Base-by-base conservation (phyloP, 2,329 filamentous ascomycete species). In the Talaromyces rugulosus region DNA sequence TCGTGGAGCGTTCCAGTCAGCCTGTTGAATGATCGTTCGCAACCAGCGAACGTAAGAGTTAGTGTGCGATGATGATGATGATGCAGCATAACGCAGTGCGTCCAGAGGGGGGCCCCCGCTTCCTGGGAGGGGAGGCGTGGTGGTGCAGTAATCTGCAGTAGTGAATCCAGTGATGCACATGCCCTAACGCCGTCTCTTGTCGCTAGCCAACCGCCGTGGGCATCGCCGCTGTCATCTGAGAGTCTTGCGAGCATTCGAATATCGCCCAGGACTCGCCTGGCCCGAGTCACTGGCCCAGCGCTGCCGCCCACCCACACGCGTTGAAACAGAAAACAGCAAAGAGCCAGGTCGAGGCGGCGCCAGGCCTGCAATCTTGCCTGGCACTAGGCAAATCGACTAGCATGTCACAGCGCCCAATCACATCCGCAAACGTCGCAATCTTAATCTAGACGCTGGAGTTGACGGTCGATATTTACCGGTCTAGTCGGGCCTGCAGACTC, bases 341-440 rank as follows among this genome's bases (percentile, higher is more conserved):
- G 8, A 7, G 23, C 2, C n/a, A n/a, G 7, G 42, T 5, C 44
- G n/a, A 8, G n/a, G 5, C 44, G n/a, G 11, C 23, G 11, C 50
- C 27, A 31, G 28, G 50, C 11, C 50, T 30, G 50, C 16, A 28
- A 31, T 53, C 28, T 23, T 53, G 50, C 14, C 28, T 30, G 50
- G 50, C 34, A 58, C 55, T 58, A 58, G 34, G 34, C 55, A 23
- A 23, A 33, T 33, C 23, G 31, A 52, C 54, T 33, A 56, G 61
- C 7, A 56, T 40, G 42, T 14, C 40, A 16, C 11, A 18, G 23
- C 40, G 50, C 28, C 61, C 61, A 62, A 62, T 62, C 36, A 40
- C 23, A 16, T 8, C 44, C n/a, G 18, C 52, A 52, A 51, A 47
- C n/a, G 28, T 53, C 44, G 23, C 31, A 59, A n/a, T 59, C 42